Evolutionary conservation across 192 early-diverging fungal species (phyloP), one percentile per base, ranked within the genome.

Genomic region (Chytriomyces hyalinus): DNA sequence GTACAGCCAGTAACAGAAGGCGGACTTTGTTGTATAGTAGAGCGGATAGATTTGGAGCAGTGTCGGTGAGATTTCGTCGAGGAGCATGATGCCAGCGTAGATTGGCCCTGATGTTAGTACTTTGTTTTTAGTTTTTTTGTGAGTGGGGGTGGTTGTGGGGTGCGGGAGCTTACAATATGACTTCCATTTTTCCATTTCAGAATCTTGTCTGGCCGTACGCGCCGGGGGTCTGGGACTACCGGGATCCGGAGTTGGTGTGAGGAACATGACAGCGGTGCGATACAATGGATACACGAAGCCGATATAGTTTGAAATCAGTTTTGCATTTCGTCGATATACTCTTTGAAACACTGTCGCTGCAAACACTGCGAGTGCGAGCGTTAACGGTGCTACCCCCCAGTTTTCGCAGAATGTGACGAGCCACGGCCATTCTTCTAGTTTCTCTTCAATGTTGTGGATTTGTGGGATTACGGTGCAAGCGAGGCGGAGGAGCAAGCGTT

Each of bases 1-100:
- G 45, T 73, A 73, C n/a, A 73, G 28, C 71, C 71, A 73, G 43
- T 73, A 73, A 26, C 71, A 73, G 28, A 73, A 73, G 6, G 48
- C 71, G 6, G 71, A 62, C 6, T 60, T 53, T 8, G 71, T 48
- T 26, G 60, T 73, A 43, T 43, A 73, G n/a, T 73, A 73, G 43
- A 73, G 44, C 0, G 71, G 71, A 63, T 46, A 73, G 11, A 63
- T 24, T 17, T 13, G 24, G 9, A 73, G 71, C 0, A 73, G 44
- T 9, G 61, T 15, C 6, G 26, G 15, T 20, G 71, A 61, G 10
- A 73, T 20, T 44, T 73, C 71, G 20, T 73, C 71, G 8, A 63
- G 6, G 26, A 62, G 1, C 13, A 62, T 22, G 3, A 73, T 20
- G n/a, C 22, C 61, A 3, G 15, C 57, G 48, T 73, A 73, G 4